Percentiles rank a stretch among this genome's conserved stretches.
These are phyloP conservation scores for Gossypium schwendimanii DNA, from an alignment of 441 rosid species.

Conservation along the genomic window DNA sequence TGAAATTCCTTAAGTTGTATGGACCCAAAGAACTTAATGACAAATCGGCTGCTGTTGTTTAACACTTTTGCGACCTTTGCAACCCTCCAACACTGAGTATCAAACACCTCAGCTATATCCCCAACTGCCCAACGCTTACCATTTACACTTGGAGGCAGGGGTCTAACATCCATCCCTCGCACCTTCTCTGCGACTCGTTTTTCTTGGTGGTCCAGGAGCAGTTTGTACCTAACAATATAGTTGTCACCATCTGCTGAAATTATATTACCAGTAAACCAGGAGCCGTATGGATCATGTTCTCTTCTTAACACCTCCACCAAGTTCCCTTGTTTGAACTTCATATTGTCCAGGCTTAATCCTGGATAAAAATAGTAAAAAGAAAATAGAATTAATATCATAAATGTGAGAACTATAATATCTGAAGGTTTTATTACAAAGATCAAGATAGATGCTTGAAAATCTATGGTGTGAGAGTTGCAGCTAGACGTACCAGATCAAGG, in stretches of 20 bases:
- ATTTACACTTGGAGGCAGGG: constrained; percentile 22
- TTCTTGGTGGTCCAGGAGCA: constrained; percentile 10
- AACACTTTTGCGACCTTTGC: constrained; percentile 29
- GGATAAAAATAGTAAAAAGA: not conserved
- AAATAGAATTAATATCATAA: not conserved
- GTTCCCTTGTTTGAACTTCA: constrained; percentile 26
- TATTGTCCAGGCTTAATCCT: constrained; percentile 7
- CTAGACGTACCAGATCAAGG: constrained; percentile 9
- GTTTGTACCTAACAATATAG: constrained; percentile 24
- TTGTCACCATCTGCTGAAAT: constrained; percentile 20
- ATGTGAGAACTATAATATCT: not conserved
- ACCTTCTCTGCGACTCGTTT: constrained; percentile 23
- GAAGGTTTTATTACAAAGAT: not conserved
- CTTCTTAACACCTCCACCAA: constrained; percentile 28
- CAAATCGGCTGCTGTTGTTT: constrained; percentile 17
- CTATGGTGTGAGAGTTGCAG: not conserved
- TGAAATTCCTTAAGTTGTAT: constrained; percentile 30
- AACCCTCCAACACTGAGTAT: constrained; percentile 29
- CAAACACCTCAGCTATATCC: constrained; percentile 34
- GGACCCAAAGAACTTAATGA: constrained; percentile 32
- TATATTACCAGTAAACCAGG: constrained; percentile 32
- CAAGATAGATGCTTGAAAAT: not conserved
- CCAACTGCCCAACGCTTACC: constrained; percentile 31
- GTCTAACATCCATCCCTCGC: constrained; percentile 24
- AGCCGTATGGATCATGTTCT: constrained; percentile 22